phyloP scores from a whole-genome alignment of 208 protist genomes.

The Crithidia acanthocephali region DNA sequence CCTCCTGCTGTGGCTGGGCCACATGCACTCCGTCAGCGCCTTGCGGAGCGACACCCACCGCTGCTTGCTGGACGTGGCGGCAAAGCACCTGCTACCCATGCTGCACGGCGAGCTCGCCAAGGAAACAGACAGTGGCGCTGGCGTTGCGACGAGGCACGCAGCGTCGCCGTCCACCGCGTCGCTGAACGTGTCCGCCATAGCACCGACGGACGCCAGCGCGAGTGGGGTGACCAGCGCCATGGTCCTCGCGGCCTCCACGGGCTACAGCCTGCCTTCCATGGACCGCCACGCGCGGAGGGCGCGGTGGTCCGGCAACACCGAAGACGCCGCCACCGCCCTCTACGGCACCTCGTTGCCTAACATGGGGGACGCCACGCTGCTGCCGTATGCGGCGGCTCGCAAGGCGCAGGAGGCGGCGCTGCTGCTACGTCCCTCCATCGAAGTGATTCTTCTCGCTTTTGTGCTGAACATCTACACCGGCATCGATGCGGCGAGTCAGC shows the following conservation, averaged over 20 bases:
- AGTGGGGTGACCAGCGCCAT: conserved; percentile 15
- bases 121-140: background rate
- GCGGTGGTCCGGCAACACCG: background rate
- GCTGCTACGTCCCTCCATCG: conserved; percentile 58
- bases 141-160: background rate
- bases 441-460: conserved; percentile 55
- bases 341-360: background rate
- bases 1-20: conserved; percentile 68
- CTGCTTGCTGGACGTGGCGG: conserved; percentile 40
- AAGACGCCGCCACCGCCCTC: background rate
- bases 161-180: background rate
- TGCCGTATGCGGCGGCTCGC: conserved; percentile 36
- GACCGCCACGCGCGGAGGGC: background rate
- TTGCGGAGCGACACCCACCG: conserved; percentile 38
- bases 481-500: conserved; percentile 22
- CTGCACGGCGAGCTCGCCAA: conserved; percentile 38
- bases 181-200: conserved; percentile 31
- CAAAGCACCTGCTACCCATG: conserved; percentile 44
- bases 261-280: background rate
- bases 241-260: conserved; percentile 12
- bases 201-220: conserved; percentile 14
- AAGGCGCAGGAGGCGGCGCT: conserved; percentile 40
- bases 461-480: conserved; percentile 48
- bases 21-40: conserved; percentile 43
- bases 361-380: conserved; percentile 15